Percentiles rank a stretch among this genome's conserved stretches.
Evolutionary conservation across 1,139 yeast genomes (phyloP).

Genomic region (Sporopachydermia cereana): DNA sequence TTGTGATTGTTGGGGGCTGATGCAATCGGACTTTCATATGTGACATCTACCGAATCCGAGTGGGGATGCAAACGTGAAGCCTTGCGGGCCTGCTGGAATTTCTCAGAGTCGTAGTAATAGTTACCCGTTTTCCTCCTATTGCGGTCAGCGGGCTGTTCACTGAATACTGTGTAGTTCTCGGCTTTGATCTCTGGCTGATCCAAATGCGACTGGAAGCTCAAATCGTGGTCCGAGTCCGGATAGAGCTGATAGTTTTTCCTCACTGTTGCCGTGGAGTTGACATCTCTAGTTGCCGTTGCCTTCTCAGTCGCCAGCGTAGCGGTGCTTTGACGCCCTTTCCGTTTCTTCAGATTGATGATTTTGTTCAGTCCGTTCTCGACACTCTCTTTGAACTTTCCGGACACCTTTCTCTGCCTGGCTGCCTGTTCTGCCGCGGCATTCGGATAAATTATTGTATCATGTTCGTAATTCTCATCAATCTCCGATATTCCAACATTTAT

Average conservation of each 20-base stretch:
- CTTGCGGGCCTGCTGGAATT: neutral
- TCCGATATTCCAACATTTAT: conserved; percentile 12
- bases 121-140: conserved; percentile 5
- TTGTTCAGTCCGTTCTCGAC: neutral
- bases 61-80: neutral
- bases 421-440: neutral
- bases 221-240: neutral
- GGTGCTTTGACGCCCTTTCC: too few species aligned
- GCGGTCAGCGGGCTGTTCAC: neutral
- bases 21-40: too few species aligned
- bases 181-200: neutral
- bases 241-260: neutral
- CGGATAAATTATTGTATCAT: neutral
- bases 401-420: neutral
- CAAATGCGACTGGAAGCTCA: neutral
- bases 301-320: too few species aligned
- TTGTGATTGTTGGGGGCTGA: too few species aligned
- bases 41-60: neutral
- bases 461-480: conserved; percentile 1
- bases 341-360: neutral
- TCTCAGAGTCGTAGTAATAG: conserved; percentile 5
- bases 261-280: neutral
- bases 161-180: conserved; percentile 1
- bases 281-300: neutral
- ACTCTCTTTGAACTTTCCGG: neutral